Base-by-base conservation (phyloP, 2,329 filamentous ascomycete genomes). In the Nemania sp. region DNA sequence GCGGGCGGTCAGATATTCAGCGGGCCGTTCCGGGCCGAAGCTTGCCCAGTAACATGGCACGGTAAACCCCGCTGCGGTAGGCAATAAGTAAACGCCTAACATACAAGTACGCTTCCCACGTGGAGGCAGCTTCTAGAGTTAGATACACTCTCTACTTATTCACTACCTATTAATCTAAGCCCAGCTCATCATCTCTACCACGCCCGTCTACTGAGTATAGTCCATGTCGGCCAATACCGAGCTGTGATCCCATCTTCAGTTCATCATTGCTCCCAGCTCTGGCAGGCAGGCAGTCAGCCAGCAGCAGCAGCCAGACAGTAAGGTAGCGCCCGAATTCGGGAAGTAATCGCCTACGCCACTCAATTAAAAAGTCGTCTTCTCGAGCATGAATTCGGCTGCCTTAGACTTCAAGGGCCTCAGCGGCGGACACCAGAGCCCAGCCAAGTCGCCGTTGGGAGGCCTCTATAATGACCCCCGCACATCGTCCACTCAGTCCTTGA, bases 401-500 rank as follows among this genome's bases (percentile, higher is more conserved):
- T 6, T 47, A 49, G 60, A 60, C 37, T 60, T 57, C 39, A 65
- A 63, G 45, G 52, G 51, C 50, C 25, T 29, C 12, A 17, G 21
- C 49, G 34, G 43, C 35, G 57, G 15, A n/a, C 29, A 18, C 32
- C 54, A 46, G n/a, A 59, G 20, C 43, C 42, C 60, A 35, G 20
- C 47, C 2, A 65, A 59, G 52, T 55, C 39, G 40, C 64, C 64
- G 59, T 73, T 65, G 15, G 52, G 52, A 32, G 63, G 64, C 39
- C 49, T 67, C 21, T 60, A 67, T 37, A 49, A 58, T 29, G 82
- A 84, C 52, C 80, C 81, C 29, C 78, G 82, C 40, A 74, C 77
- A 37, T 83, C 81, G 4, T 84, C 82, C 25, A 76, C 79, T 5
- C 72, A 75, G 40, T 78, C 79, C 17, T 66, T 78, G n/a, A 66